A percentile compares a stretch with the other conserved stretches of the same genome.
These are phyloP conservation scores for Lactuca saligna DNA, from an alignment of 129 eudicot species.

Conservation along the genomic window DNA sequence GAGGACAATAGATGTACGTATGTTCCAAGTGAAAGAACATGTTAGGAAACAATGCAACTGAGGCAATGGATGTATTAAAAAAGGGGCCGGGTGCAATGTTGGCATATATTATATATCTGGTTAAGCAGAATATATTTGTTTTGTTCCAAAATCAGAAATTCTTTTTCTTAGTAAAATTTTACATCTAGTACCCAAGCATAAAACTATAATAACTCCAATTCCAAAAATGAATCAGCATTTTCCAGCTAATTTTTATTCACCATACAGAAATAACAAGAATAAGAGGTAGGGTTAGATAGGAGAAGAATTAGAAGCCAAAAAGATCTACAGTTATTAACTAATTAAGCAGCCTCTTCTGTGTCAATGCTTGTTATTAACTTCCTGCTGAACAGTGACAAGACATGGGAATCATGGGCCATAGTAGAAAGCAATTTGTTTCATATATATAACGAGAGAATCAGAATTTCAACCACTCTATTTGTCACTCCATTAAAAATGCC, in stretches of 20 bases:
- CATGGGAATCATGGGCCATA: neutral
- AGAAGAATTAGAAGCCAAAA: neutral
- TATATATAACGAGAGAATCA: neutral
- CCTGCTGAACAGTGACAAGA: neutral
- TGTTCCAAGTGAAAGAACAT: slow-evolving; percentile 15
- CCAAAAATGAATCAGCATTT: slow-evolving; percentile 15
- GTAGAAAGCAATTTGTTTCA: slow-evolving; percentile 1
- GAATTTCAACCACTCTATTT: slow-evolving; percentile 4
- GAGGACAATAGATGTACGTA: neutral
- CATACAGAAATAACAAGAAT: neutral
- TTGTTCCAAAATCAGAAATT: slow-evolving; percentile 3
- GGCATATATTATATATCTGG: neutral
- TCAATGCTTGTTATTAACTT: neutral
- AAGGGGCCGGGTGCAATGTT: neutral
- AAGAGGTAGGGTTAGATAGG: neutral
- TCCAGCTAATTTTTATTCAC: neutral
- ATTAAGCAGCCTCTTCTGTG: slow-evolving; percentile 1
- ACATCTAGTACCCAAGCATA: neutral
- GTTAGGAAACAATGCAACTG: neutral
- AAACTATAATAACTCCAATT: slow-evolving; percentile 2
- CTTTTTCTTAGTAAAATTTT: neutral
- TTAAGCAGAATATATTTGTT: slow-evolving; percentile 2
- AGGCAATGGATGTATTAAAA: slow-evolving; percentile 14
- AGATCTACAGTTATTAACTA: slow-evolving; percentile 1
- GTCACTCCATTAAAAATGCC: neutral